phyloP scores from a whole-genome alignment of 192 early-diverging fungal genomes.

The Geosiphon pyriformis region DNA sequence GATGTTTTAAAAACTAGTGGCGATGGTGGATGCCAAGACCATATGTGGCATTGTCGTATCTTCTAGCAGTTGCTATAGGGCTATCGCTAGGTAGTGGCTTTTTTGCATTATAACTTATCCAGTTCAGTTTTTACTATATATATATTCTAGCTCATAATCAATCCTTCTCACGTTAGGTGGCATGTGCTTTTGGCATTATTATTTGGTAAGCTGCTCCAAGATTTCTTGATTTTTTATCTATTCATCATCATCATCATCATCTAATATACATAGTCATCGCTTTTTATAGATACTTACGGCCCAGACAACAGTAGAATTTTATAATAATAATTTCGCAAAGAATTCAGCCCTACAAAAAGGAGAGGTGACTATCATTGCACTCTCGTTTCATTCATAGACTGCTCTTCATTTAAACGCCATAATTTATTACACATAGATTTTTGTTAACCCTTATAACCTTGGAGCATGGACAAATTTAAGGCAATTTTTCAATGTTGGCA shows the following conservation, averaged over 20 bases:
- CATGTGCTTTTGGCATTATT: conserved; percentile 56
- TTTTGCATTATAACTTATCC: not conserved
- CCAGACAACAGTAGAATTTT: conserved; percentile 60
- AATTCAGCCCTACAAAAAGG: conserved; percentile 41
- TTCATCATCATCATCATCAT: no score
- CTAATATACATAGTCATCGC: no score
- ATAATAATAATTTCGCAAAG: conserved; percentile 53
- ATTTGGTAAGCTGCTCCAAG: conserved; percentile 40
- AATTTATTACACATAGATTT: conserved; percentile 17
- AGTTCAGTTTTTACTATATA: not conserved
- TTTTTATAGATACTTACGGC: conserved; percentile 41
- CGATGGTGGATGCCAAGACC: conserved; percentile 49
- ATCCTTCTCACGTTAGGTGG: conserved; percentile 29
- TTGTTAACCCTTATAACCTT: conserved; percentile 43
- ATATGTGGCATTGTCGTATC: conserved; percentile 42
- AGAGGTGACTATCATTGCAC: conserved; percentile 42
- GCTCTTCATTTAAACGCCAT: no score
- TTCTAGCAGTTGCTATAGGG: conserved; percentile 50
- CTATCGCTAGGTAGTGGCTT: conserved; percentile 35
- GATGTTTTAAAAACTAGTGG: no score
- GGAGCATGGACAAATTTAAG: conserved; percentile 38
- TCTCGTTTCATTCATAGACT: no score
- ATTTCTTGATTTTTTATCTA: no score
- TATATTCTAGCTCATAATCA: not conserved
- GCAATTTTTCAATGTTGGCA: conserved; percentile 50